Evolutionary conservation across 2,329 filamentous ascomycete genomes (phyloP).

Genomic region (Trichophyton verrucosum): DNA sequence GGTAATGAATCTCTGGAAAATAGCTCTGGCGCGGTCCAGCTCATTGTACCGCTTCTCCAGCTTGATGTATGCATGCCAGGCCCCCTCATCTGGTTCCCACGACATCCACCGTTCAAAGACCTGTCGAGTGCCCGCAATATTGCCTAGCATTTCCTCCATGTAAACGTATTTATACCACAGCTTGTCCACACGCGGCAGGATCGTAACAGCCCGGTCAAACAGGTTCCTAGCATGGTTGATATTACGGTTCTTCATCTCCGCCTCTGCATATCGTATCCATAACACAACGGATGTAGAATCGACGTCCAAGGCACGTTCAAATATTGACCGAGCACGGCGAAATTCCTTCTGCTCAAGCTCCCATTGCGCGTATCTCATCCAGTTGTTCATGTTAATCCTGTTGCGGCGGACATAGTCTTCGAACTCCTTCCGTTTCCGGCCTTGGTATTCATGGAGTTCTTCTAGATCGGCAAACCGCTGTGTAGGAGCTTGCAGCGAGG

Average conservation of each 20-base stretch:
- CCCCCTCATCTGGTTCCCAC: slow-evolving; percentile 93
- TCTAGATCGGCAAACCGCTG: slow-evolving; percentile 93
- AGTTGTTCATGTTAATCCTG: slow-evolving; percentile 92
- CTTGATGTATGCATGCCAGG: slow-evolving; percentile 94
- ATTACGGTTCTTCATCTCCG: slow-evolving; percentile 88
- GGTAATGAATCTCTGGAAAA: slow-evolving; percentile 80
- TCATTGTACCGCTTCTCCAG: slow-evolving; percentile 91
- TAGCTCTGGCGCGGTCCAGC: slow-evolving; percentile 74
- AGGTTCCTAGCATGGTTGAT: slow-evolving; percentile 96
- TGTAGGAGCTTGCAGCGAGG: slow-evolving; percentile 73
- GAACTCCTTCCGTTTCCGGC: slow-evolving; percentile 88
- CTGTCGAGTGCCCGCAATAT: slow-evolving; percentile 80
- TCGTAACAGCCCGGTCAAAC: slow-evolving; percentile 85
- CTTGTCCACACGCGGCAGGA: slow-evolving; percentile 83
- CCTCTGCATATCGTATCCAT: slow-evolving; percentile 89
- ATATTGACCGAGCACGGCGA: slow-evolving; percentile 77
- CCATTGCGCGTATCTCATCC: slow-evolving; percentile 96
- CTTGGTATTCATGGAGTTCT: slow-evolving; percentile 95
- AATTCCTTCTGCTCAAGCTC: slow-evolving; percentile 98
- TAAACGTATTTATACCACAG: slow-evolving; percentile 99
- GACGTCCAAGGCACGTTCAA: slow-evolving; percentile 87
- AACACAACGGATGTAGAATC: slow-evolving; percentile 74
- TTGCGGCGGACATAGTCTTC: slow-evolving; percentile 97
- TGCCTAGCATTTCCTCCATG: slow-evolving; percentile 95
- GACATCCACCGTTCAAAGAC: slow-evolving; percentile 98